These are phyloP conservation scores for Trypanosoma melophagium DNA, from an alignment of 208 protist genomes.

Conservation along the genomic window DNA sequence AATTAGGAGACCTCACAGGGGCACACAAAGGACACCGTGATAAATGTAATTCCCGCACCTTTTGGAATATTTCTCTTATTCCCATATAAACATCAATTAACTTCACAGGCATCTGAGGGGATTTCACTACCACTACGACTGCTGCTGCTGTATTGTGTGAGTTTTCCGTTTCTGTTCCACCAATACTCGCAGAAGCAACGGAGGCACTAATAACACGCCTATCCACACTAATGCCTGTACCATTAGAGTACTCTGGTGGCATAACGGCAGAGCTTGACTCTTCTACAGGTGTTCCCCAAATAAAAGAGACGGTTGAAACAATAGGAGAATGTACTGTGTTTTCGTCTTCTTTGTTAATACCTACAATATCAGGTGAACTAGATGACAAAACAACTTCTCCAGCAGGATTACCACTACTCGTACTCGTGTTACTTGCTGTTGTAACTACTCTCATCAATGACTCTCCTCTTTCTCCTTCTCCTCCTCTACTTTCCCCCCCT, in stretches of 20 bases:
- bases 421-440: too few species aligned
- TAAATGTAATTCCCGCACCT: slow-evolving; percentile 13
- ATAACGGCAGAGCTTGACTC: too few species aligned
- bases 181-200: too few species aligned
- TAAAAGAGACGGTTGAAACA: slow-evolving; percentile 10
- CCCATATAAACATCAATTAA: background rate
- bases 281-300: background rate
- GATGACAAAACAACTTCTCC: background rate
- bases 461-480: background rate
- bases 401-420: background rate
- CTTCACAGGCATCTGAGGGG: background rate
- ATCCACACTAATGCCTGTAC: too few species aligned
- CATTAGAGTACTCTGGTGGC: too few species aligned
- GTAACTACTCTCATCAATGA: too few species aligned
- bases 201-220: too few species aligned
- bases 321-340: background rate
- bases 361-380: background rate
- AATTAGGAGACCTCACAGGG: slow-evolving; percentile 2
- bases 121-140: too few species aligned
- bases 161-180: too few species aligned
- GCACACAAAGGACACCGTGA: slow-evolving; percentile 25
- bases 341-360: background rate
- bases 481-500: too few species aligned
- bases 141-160: too few species aligned
- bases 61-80: slow-evolving; percentile 3